Evolutionary conservation across 305 asterid species (phyloP).

Genomic region (Plantago coronopus): DNA sequence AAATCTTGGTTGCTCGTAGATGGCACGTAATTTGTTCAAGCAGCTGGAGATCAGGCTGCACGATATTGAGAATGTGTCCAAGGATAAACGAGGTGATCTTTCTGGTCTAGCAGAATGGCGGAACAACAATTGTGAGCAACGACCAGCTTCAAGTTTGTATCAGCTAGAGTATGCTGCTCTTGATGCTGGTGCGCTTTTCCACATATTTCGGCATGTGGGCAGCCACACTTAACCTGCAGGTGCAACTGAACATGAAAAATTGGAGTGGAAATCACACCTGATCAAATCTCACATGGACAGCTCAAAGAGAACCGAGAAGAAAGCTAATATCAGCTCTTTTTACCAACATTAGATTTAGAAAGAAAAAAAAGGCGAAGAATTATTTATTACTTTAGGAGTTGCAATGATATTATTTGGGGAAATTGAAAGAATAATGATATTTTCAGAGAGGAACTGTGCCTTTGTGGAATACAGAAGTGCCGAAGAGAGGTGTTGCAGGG

Average conservation of each 20-base stretch:
- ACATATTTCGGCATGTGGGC: slow-evolving; percentile 72
- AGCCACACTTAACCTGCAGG: slow-evolving; percentile 45
- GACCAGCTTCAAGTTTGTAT: slow-evolving; percentile 69
- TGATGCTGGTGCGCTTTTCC: slow-evolving; percentile 92
- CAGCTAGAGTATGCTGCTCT: slow-evolving; percentile 98
- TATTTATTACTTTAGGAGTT: too few species aligned
- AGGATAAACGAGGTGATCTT: slow-evolving; percentile 85
- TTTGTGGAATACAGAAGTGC: too few species aligned
- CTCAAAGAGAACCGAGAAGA: slow-evolving; percentile 2
- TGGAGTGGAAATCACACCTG: slow-evolving; percentile 84
- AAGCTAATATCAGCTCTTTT: neutral
- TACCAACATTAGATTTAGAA: neutral
- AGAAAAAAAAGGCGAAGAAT: too few species aligned
- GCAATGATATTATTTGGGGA: too few species aligned
- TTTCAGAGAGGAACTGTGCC: too few species aligned
- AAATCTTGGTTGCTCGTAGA: too few species aligned
- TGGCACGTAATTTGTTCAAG: slow-evolving; percentile 76
- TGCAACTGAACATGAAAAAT: slow-evolving; percentile 39
- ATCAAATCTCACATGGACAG: slow-evolving; percentile 25
- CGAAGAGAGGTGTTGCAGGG: too few species aligned
- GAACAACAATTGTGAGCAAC: slow-evolving; percentile 94
- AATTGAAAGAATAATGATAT: too few species aligned
- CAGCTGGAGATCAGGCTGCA: slow-evolving; percentile 85
- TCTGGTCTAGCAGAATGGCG: slow-evolving; percentile 81
- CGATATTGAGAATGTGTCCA: slow-evolving; percentile 87